Evolutionary conservation across 176 grass and related monocot species (phyloP), one percentile per base, ranked within the genome.

Genomic region (Puya raimondii): DNA sequence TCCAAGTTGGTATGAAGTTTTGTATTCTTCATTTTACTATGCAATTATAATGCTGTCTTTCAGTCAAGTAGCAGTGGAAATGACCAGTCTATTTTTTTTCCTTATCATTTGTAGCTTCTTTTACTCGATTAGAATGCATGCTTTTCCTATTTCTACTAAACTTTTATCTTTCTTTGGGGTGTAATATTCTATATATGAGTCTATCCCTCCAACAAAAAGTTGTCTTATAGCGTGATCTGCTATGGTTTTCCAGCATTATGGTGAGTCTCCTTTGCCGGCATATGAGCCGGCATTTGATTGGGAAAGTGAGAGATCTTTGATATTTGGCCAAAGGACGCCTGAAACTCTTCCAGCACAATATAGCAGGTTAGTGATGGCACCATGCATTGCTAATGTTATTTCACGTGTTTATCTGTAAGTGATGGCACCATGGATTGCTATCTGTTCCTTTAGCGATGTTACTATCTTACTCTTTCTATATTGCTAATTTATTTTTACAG

Each of bases 211-310:
- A 27, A 21, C 3, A 25, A 72, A 29, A 16, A 18, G 2, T 47
- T 42, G 12, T 72, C 51, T 12, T 59, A 56, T 56, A 56, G 12
- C n/a, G 49, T 22, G 1, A 3, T 27, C 54, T 16, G 47, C 70
- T 20, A 67, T 86, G 54, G 51, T 57, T 83, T 80, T 85, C 68
- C 94, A 99, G 94, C 87, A 91, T 56, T 91, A 79, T 82, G 88
- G 75, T 59, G 74, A 92, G 68, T 93, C 87, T 50, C 87, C 94
- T 75, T 80, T 99, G 77, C 90, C 87, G 2, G 79, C 94, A 65
- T 99, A 99, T 52, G 94, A 99, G 63, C 90, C 94, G 64, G 90
- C 89, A 78, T 99, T 93, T 93, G 94, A 93, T 83, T 99, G 94
- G 94, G 94, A 99, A 73, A 99, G 93, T 64, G 94, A 93, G 78